Evolutionary conservation across 1,139 yeast genomes (phyloP).

Genomic region (Hanseniaspora uvarum): DNA sequence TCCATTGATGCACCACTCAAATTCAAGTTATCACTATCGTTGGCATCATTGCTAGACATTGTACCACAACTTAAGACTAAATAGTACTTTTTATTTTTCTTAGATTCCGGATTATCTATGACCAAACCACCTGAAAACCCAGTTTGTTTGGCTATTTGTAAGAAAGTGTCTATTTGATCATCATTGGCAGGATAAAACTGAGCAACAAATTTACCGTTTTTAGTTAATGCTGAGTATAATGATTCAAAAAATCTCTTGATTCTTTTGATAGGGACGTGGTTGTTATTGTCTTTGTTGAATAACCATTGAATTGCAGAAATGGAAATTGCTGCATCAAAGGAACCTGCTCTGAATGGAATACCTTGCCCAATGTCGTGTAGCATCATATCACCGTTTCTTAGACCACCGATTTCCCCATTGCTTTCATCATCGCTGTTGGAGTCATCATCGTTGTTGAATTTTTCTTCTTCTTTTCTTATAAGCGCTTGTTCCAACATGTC

Average conservation of each 20-base stretch:
- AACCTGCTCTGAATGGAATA: slow-evolving; percentile 88
- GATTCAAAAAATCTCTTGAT: slow-evolving; percentile 75
- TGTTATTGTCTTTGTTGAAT: slow-evolving; percentile 82
- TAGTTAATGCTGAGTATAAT: slow-evolving; percentile 68
- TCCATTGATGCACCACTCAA: slow-evolving; percentile 74
- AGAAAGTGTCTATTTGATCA: slow-evolving; percentile 64
- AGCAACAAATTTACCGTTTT: slow-evolving; percentile 96
- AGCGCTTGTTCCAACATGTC: slow-evolving; percentile 92
- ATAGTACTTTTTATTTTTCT: slow-evolving; percentile 82
- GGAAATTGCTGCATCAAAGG: slow-evolving; percentile 93
- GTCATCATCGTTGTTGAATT: slow-evolving; percentile 8
- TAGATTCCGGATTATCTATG: slow-evolving; percentile 86
- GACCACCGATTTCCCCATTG: slow-evolving; percentile 8
- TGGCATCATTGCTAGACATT: slow-evolving; percentile 32
- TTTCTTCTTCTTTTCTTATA: slow-evolving; percentile 66
- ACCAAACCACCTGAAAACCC: slow-evolving; percentile 96
- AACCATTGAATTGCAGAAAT: slow-evolving; percentile 97
- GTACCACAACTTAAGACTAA: slow-evolving; percentile 83
- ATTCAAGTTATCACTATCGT: slow-evolving; percentile 50
- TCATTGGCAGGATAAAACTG: slow-evolving; percentile 94
- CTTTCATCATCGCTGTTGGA: slow-evolving; percentile 4
- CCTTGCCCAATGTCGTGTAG: slow-evolving; percentile 90
- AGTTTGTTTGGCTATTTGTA: slow-evolving; percentile 79
- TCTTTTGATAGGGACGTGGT: slow-evolving; percentile 79
- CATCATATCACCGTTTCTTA: slow-evolving; percentile 61